A percentile compares a stretch with the other conserved stretches of the same genome.
Evolutionary conservation across 805 yeast species (phyloP).

Genomic region (Helenozyma baotianmanensis): DNA sequence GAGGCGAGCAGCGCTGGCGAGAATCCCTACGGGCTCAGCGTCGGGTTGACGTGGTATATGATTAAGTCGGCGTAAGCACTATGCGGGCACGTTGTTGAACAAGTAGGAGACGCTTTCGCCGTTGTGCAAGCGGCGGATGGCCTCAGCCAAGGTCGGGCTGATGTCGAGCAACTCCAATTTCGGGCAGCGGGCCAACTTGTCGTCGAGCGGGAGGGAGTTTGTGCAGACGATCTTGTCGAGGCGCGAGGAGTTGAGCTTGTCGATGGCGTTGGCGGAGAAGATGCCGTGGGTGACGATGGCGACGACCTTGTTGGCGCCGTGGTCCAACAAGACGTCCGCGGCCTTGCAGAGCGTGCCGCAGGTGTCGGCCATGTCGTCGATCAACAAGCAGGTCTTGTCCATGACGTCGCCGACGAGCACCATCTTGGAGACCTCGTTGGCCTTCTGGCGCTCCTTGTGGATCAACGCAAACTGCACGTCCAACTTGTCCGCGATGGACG

Average conservation of each 20-base stretch:
- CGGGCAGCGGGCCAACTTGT: conserved; percentile 52
- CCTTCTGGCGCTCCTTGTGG: conserved; percentile 92
- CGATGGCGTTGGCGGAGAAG: conserved; percentile 78
- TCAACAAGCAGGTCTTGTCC: conserved; percentile 74
- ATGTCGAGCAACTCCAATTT: conserved; percentile 81
- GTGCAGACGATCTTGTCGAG: conserved; percentile 80
- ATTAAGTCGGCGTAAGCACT: conserved; percentile 3
- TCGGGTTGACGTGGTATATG: conserved; percentile 60
- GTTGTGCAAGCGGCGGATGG: conserved; percentile 88
- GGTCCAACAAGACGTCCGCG: conserved; percentile 74
- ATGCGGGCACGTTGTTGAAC: conserved; percentile 54
- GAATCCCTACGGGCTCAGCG: conserved; percentile 65
- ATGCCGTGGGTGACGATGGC: conserved; percentile 97
- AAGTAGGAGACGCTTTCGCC: conserved; percentile 93
- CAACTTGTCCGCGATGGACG: conserved; percentile 85
- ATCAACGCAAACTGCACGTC: conserved; percentile 93
- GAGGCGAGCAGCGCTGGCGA: conserved; percentile 27
- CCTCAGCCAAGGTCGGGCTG: conserved; percentile 85
- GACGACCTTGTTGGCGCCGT: conserved; percentile 80
- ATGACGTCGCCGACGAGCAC: conserved; percentile 93
- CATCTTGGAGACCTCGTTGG: conserved; percentile 93
- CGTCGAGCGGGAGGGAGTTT: conserved; percentile 83
- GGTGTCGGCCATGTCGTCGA: conserved; percentile 98
- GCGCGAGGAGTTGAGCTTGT: conserved; percentile 62
- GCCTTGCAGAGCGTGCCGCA: conserved; percentile 97